These are phyloP conservation scores for Kregervanrija delftensis DNA, from an alignment of 805 yeast species.

Conservation along the genomic window DNA sequence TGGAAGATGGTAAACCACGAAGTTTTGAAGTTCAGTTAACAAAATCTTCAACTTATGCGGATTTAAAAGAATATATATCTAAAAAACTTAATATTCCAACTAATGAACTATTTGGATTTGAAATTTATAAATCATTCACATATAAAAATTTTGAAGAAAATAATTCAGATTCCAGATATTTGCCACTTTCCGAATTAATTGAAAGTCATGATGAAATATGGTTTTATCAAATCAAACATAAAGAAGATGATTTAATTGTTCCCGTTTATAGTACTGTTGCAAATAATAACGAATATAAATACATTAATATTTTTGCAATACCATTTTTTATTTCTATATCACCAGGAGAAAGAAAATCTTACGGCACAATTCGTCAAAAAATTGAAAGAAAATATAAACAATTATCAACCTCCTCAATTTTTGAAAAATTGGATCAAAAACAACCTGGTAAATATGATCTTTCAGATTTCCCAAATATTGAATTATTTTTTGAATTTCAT, in stretches of 20 bases:
- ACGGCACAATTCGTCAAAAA: conserved; percentile 51
- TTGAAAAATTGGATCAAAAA: conserved; percentile 17
- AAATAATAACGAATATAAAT: conserved; percentile 30
- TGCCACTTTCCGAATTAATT: conserved; percentile 65
- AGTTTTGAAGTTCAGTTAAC: conserved; percentile 65
- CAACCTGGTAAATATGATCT: conserved; percentile 11
- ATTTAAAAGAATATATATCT: conserved; percentile 56
- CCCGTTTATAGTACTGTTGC: conserved; percentile 50
- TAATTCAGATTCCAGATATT: conserved; percentile 48
- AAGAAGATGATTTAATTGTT: conserved; percentile 45
- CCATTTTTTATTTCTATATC: conserved; percentile 68
- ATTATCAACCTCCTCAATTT: conserved; percentile 38
- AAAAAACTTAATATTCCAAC: conserved; percentile 33
- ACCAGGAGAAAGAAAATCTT: conserved; percentile 46
- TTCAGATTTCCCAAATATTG: conserved; percentile 23
- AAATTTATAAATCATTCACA: conserved; percentile 60
- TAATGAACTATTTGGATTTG: conserved; percentile 42
- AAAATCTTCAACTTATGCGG: conserved; percentile 56
- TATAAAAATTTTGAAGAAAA: conserved; percentile 58
- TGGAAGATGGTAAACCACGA: conserved; percentile 44
- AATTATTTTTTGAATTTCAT: conserved; percentile 10
- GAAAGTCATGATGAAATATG: conserved; percentile 54
- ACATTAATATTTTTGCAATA: conserved; percentile 51
- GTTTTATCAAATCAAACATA: conserved; percentile 42
- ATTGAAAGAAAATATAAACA: conserved; percentile 44